These are phyloP conservation scores for Castanopsis chinensis DNA, from an alignment of 306 rosid genomes.

Conservation along the genomic window DNA sequence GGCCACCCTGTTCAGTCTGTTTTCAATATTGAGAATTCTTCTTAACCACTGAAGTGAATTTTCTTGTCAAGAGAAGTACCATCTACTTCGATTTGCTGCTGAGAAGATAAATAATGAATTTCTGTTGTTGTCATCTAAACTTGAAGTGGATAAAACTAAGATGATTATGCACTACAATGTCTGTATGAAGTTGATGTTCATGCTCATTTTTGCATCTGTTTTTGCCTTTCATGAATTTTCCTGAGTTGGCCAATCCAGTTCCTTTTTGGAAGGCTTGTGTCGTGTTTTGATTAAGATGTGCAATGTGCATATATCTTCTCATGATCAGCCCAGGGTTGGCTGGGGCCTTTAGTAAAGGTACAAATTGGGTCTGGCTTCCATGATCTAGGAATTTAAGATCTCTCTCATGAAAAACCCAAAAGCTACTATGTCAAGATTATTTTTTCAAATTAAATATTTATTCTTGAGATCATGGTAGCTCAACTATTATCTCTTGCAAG, in stretches of 20 bases:
- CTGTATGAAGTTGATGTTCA: neutral
- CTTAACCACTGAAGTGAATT: constrained; percentile 5
- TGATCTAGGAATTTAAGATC: constrained; percentile 10
- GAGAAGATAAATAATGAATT: neutral
- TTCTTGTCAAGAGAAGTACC: neutral
- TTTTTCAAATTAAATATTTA: neutral
- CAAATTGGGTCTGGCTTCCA: constrained; percentile 5
- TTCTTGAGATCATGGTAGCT: constrained; percentile 6
- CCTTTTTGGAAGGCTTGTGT: too few relatives aligned
- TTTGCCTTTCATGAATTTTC: neutral
- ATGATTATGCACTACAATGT: neutral
- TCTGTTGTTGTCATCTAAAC: neutral
- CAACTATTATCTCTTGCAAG: constrained; percentile 8
- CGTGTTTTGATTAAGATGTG: too few relatives aligned
- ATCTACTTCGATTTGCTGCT: neutral
- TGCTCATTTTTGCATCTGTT: neutral
- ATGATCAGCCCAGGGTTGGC: constrained; percentile 12
- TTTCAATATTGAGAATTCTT: neutral
- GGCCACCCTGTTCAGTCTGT: too few relatives aligned
- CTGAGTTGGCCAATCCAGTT: too few relatives aligned
- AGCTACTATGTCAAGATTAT: neutral
- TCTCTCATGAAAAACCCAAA: constrained; percentile 10
- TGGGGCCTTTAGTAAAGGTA: constrained; percentile 1
- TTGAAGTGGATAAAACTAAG: neutral
- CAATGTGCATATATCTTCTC: neutral